These are phyloP conservation scores for Syzygium aromaticum DNA, from an alignment of 345 rosid species.

Conservation along the genomic window DNA sequence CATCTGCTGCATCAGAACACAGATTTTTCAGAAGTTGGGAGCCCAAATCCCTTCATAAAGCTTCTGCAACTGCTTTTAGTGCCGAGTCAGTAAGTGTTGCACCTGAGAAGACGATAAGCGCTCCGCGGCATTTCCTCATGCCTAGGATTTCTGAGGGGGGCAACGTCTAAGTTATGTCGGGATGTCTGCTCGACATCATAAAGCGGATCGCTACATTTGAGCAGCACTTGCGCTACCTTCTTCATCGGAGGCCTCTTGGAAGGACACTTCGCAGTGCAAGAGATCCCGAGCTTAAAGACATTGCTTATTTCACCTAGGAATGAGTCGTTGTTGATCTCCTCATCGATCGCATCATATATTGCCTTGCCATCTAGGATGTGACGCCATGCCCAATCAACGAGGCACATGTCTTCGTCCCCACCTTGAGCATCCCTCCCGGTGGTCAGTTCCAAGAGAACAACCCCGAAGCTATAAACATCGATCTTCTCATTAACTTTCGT, in stretches of 20 bases:
- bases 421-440: slow-evolving; percentile 44
- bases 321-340: slow-evolving; percentile 19
- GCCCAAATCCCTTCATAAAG: neutral
- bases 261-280: slow-evolving; percentile 32
- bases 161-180: neutral
- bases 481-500: slow-evolving; percentile 42
- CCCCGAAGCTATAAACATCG: slow-evolving; percentile 69
- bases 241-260: slow-evolving; percentile 53
- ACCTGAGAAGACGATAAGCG: accelerated
- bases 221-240: slow-evolving; percentile 29
- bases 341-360: slow-evolving; percentile 27
- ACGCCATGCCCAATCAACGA: slow-evolving; percentile 56
- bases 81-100: neutral
- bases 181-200: neutral
- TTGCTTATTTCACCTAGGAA: slow-evolving; percentile 30
- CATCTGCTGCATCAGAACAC: neutral
- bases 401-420: slow-evolving; percentile 42
- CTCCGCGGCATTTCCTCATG: neutral
- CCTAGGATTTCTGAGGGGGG: slow-evolving; percentile 11
- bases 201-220: neutral
- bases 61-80: neutral
- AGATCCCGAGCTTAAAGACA: slow-evolving; percentile 51
- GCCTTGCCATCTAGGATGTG: slow-evolving; percentile 20
- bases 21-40: neutral
- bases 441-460: slow-evolving; percentile 52